Evolutionary conservation across 164 flowering plant genomes (phyloP).

Genomic region (Magnolia kwangsiensis): DNA sequence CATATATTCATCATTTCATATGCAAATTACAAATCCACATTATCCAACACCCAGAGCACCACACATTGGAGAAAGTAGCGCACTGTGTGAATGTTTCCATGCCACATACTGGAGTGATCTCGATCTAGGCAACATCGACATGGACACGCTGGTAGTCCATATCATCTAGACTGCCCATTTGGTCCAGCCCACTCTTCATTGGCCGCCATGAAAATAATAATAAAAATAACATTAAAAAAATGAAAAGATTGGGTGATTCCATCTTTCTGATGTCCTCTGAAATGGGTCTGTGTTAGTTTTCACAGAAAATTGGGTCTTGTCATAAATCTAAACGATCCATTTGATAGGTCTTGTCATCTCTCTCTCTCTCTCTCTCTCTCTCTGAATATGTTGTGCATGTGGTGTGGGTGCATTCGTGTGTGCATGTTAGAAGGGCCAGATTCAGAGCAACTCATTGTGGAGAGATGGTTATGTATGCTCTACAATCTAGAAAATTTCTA

Average conservation of each 20-base stretch:
- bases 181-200: neutral
- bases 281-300: neutral
- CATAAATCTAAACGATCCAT: neutral
- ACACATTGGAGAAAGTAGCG: no score
- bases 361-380: neutral
- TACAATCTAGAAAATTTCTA: neutral
- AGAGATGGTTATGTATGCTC: neutral
- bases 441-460: neutral
- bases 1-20: no score
- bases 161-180: neutral
- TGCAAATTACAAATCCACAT: no score
- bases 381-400: neutral
- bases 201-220: neutral
- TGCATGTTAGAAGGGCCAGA: neutral
- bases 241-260: neutral
- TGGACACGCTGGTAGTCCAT: neutral
- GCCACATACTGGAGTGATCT: neutral
- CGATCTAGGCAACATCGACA: no score
- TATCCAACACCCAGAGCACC: no score
- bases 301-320: neutral
- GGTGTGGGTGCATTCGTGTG: neutral
- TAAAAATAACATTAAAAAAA: neutral
- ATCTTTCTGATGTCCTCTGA: neutral
- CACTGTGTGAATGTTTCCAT: no score
- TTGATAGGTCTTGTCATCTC: neutral